Base-by-base conservation (phyloP, 805 yeast genomes). In the Yarrowia porcina region DNA sequence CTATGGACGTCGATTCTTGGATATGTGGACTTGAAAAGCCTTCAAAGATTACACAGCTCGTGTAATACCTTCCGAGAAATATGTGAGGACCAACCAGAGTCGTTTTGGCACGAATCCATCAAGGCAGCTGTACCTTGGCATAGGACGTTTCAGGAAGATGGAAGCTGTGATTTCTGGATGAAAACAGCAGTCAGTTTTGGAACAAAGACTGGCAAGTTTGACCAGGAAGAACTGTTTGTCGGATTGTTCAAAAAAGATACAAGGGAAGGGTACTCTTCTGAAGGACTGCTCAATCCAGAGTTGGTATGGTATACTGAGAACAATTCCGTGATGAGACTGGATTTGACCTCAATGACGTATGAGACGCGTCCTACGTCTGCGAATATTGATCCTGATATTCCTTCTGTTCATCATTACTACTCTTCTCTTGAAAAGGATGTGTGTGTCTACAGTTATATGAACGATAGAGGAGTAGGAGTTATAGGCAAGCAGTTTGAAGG, bases 91-190 rank as follows among this genome's bases (percentile, higher is more conserved):
- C 59, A 52, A 25, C 27, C 42, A 1, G 59, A 52, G n/a, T n/a
- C n/a, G 17, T 52, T 52, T 12, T 52, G 59, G 59, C 44, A 35
- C 21, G 42, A 25, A 2, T 12, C 17, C 15, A 17, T 52, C 33
- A 35, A 25, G 17, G 6, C 23, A 23, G 59, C 59, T 3, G 59
- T 52, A 13, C 59, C 59, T 0, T 52, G 59, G 59, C 59, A 52
- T 12, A 8, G 13, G 18, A 52, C 59, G 2, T 25, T 52, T 10
- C 21, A 36, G n/a, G 33, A 33, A 5, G 44, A 52, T 9, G 59
- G 33, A 17, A 36, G 20, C 17, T 2, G 25, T 13, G 59, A 52
- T 27, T 52, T 52, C 25, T 52, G 59, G 59, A 3, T 52, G 23
- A 52, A 35, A 27, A 36, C 59, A 8, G 59, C 59, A 0, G 28